Conservation (phyloP, 2,329 filamentous ascomycete species). For the Mycosphaerella sp. region DNA sequence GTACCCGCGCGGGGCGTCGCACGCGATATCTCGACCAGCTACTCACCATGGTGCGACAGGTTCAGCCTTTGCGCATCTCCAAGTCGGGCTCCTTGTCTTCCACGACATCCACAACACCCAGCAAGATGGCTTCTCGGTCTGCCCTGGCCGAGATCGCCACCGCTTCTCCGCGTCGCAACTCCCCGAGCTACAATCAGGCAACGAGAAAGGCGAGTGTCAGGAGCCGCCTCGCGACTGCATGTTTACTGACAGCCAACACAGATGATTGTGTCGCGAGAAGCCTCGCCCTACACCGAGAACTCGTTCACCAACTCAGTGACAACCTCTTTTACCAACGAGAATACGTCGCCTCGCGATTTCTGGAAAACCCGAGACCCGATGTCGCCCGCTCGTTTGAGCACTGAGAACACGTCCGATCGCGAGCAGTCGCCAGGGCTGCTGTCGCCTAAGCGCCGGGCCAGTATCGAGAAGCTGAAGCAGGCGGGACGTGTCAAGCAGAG, state of each 20-base stretch:
- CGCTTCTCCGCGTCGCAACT: slow-evolving; percentile 81
- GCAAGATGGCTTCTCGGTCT: slow-evolving; percentile 53
- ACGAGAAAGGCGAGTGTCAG: slow-evolving; percentile 53
- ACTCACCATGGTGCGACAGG: slow-evolving; percentile 40
- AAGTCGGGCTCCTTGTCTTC: slow-evolving; percentile 47
- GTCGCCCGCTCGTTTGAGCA: slow-evolving; percentile 57
- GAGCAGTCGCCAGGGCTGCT: slow-evolving; percentile 60
- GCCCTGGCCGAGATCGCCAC: slow-evolving; percentile 86
- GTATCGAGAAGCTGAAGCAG: slow-evolving; percentile 90
- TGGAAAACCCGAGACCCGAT: slow-evolving; percentile 72
- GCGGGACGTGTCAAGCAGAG: slow-evolving; percentile 97
- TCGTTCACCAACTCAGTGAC: slow-evolving; percentile 8
- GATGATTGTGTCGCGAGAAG: slow-evolving; percentile 63
- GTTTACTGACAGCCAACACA: slow-evolving; percentile 43
- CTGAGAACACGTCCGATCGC: slow-evolving; percentile 57
- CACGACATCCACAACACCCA: slow-evolving; percentile 53
- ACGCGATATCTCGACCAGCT: background rate
- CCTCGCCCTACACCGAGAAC: slow-evolving; percentile 60
- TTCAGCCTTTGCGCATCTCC: slow-evolving; percentile 73
- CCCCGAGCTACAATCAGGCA: slow-evolving; percentile 77
- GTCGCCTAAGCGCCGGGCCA: slow-evolving; percentile 64
- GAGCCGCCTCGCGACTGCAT: slow-evolving; percentile 3
- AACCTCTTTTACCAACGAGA: slow-evolving; percentile 18
- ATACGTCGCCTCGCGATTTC: slow-evolving; percentile 70
- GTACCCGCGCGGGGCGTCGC: background rate